A percentile compares a stretch with the other conserved stretches of the same genome.
Conservation (phyloP, 2,329 filamentous ascomycete species). For the Ophiostoma fasciatum region DNA sequence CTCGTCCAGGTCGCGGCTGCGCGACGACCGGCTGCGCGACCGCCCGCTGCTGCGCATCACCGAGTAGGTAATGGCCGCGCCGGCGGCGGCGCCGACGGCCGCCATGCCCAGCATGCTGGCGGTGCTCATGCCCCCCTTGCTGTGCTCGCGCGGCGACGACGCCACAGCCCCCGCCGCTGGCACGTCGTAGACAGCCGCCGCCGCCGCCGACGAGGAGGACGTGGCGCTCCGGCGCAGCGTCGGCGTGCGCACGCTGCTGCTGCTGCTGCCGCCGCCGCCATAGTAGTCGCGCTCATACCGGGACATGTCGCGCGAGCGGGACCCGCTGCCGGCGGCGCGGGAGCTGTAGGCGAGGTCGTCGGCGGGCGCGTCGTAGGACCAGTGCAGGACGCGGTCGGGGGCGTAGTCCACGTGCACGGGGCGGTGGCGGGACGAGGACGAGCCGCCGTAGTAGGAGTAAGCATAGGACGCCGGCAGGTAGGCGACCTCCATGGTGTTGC, state of each 20-base stretch:
- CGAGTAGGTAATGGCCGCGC: slow-evolving; percentile 59
- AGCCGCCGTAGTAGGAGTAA: slow-evolving; percentile 21
- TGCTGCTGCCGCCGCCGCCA: slow-evolving; percentile 7
- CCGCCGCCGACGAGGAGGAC: no score
- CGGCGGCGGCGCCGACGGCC: slow-evolving; percentile 52
- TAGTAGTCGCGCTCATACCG: slow-evolving; percentile 1
- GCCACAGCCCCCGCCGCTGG: neutral
- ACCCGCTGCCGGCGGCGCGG: slow-evolving; percentile 1
- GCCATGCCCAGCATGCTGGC: slow-evolving; percentile 43
- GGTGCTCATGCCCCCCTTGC: slow-evolving; percentile 31
- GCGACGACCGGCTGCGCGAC: slow-evolving; percentile 16
- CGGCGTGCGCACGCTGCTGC: no score
- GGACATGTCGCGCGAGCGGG: slow-evolving; percentile 4
- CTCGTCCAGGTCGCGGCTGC: slow-evolving; percentile 25
- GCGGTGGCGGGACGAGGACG: slow-evolving; percentile 16
- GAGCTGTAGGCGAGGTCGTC: slow-evolving; percentile 2
- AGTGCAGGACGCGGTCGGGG: slow-evolving; percentile 15
- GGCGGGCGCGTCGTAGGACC: slow-evolving; percentile 1
- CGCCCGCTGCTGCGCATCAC: slow-evolving; percentile 39
- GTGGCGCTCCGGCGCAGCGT: slow-evolving; percentile 8
- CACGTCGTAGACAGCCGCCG: slow-evolving; percentile 10
- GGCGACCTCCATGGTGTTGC: slow-evolving; percentile 70
- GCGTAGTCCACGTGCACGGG: slow-evolving; percentile 19
- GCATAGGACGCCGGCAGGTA: slow-evolving; percentile 29
- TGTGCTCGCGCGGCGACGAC: slow-evolving; percentile 20